Conservation (phyloP, 202 grass and related monocot genomes). For the Panicum virgatum region DNA sequence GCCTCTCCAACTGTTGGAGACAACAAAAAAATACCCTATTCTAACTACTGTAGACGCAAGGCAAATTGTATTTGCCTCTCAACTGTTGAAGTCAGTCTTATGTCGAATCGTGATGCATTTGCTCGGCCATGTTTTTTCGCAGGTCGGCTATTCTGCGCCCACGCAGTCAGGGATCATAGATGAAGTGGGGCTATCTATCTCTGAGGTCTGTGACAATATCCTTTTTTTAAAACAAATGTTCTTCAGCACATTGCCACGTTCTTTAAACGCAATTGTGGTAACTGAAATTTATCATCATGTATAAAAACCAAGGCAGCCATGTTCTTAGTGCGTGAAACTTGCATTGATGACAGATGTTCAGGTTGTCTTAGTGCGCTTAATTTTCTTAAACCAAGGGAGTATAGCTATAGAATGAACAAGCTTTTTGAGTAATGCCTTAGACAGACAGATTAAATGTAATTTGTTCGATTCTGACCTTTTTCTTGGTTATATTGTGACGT, state of each 20-base stretch:
- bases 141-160: conserved; percentile 79
- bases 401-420: not conserved
- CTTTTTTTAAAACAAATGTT: not conserved
- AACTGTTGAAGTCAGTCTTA: no score
- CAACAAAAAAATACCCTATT: no score
- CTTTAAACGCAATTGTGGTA: not conserved
- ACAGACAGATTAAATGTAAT: not conserved
- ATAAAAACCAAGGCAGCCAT: not conserved
- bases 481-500: not conserved
- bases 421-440: not conserved
- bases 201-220: conserved; percentile 48
- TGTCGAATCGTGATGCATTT: not conserved
- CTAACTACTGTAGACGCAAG: no score
- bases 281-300: not conserved
- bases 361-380: not conserved
- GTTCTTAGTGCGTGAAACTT: not conserved
- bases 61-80: no score
- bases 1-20: no score
- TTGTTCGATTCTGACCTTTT: not conserved
- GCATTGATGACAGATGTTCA: not conserved
- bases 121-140: conserved; percentile 1
- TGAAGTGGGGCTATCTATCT: conserved; percentile 59
- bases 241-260: not conserved
- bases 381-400: not conserved
- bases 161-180: conserved; percentile 58